A percentile compares a stretch with the other conserved stretches of the same genome.
Evolutionary conservation across 2,329 filamentous ascomycete species (phyloP).

Genomic region (Alternaria ethzedia): DNA sequence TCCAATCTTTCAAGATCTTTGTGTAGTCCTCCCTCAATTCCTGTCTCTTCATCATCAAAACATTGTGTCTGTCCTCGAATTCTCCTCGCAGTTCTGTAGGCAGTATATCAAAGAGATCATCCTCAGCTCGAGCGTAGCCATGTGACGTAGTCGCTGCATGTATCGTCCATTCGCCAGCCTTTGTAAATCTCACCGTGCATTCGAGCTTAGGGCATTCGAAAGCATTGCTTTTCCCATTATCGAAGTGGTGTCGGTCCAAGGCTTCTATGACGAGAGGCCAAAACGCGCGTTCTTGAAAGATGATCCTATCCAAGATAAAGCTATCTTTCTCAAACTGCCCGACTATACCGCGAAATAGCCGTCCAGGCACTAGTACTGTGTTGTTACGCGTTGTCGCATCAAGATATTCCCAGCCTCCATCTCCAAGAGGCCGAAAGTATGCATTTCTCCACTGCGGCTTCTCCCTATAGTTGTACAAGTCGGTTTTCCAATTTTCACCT

Average conservation of each 20-base stretch:
- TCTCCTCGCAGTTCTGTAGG: not conserved
- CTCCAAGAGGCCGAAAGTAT: not conserved
- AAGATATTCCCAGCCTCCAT: not conserved
- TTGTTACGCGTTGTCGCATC: not conserved
- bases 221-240: not conserved
- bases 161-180: slow-evolving; percentile 21
- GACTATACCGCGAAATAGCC: not conserved
- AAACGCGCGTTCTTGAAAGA: slow-evolving; percentile 2
- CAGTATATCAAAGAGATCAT: not conserved
- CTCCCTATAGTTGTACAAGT: not conserved
- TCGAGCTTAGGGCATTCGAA: slow-evolving; percentile 15
- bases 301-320: not conserved
- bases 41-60: not conserved
- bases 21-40: not conserved
- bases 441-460: not conserved
- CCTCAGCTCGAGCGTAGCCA: not conserved
- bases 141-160: slow-evolving; percentile 19
- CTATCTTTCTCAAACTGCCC: not conserved
- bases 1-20: not conserved
- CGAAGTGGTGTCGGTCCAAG: slow-evolving; percentile 22
- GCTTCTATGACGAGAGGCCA: slow-evolving; percentile 21
- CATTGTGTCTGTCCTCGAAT: not conserved
- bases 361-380: not conserved
- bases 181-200: slow-evolving; percentile 16
- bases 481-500: not conserved